Percentiles rank a stretch among this genome's conserved stretches.
These are phyloP conservation scores for Thermothelomyces thermophilus DNA, from an alignment of 2,329 filamentous ascomycete species.

Conservation along the genomic window DNA sequence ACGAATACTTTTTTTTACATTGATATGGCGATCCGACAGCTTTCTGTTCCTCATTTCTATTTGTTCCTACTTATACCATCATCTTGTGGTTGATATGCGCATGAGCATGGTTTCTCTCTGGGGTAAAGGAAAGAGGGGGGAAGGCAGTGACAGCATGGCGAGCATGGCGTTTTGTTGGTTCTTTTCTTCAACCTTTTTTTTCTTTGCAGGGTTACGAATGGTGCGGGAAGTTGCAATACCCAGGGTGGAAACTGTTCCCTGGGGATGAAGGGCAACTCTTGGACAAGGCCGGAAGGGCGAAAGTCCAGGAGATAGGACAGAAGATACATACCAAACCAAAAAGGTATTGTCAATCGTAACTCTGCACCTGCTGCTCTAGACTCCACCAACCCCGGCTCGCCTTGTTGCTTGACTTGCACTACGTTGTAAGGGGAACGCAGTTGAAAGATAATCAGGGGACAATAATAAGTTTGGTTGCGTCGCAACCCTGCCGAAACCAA, in stretches of 20 bases:
- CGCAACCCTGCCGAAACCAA: neutral
- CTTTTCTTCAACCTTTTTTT: too few relatives aligned
- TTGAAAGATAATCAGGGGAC: too few relatives aligned
- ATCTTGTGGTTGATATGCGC: constrained; percentile 2
- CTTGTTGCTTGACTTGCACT: too few relatives aligned
- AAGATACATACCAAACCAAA: neutral
- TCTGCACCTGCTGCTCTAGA: too few relatives aligned
- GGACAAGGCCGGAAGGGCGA: neutral
- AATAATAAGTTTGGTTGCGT: neutral
- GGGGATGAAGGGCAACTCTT: neutral
- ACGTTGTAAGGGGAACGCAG: too few relatives aligned
- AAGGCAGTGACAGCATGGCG: neutral
- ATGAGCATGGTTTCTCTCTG: neutral
- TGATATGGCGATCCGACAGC: neutral
- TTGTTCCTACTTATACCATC: constrained; percentile 9
- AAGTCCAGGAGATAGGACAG: neutral
- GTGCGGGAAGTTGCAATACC: neutral
- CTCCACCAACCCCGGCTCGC: too few relatives aligned
- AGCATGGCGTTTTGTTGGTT: constrained; percentile 12
- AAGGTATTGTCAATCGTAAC: too few relatives aligned
- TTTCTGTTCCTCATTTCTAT: constrained; percentile 3
- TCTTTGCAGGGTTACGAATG: neutral
- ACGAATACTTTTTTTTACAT: constrained; percentile 3
- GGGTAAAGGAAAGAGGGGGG: neutral
- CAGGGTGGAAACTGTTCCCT: neutral